A percentile compares a stretch with the other conserved stretches of the same genome.
These are phyloP conservation scores for Suillus discolor DNA, from an alignment of 768 basidiomycete genomes.

Conservation along the genomic window DNA sequence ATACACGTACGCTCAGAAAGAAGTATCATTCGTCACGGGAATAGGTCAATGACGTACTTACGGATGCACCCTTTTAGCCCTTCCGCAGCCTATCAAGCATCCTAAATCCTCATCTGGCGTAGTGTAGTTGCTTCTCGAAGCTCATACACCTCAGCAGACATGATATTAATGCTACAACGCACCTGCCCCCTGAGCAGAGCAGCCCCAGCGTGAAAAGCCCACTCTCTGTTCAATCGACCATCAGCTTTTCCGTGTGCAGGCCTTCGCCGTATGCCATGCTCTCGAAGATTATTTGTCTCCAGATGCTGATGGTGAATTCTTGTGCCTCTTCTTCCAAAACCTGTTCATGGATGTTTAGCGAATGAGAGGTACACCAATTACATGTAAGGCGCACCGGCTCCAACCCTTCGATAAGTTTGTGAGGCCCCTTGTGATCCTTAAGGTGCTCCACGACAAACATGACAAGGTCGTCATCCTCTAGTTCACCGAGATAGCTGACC, in stretches of 20 bases:
- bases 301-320: conserved; percentile 76
- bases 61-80: conserved; percentile 32
- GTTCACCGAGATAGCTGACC: conserved; percentile 85
- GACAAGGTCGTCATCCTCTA: conserved; percentile 91
- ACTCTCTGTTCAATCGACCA: conserved; percentile 57
- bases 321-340: conserved; percentile 91
- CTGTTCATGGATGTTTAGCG: conserved; percentile 40
- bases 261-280: conserved; percentile 93
- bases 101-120: conserved; percentile 18
- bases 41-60: conserved; percentile 60
- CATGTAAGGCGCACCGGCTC: conserved; percentile 70
- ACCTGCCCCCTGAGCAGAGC: conserved; percentile 49
- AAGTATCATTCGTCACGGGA: conserved; percentile 44
- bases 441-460: conserved; percentile 94
- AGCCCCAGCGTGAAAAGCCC: conserved; percentile 23
- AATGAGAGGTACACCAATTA: conserved; percentile 4
- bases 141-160: conserved; percentile 43
- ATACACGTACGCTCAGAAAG: conserved; percentile 22
- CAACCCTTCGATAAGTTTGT: conserved; percentile 85
- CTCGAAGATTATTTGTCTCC: conserved; percentile 94
- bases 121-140: conserved; percentile 22
- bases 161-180: conserved; percentile 57
- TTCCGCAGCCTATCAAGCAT: conserved; percentile 13
- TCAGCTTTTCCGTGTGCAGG: conserved; percentile 81
- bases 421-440: conserved; percentile 85